phyloP scores from a whole-genome alignment of 2,329 filamentous ascomycete species.

The Exophiala dermatitidis region DNA sequence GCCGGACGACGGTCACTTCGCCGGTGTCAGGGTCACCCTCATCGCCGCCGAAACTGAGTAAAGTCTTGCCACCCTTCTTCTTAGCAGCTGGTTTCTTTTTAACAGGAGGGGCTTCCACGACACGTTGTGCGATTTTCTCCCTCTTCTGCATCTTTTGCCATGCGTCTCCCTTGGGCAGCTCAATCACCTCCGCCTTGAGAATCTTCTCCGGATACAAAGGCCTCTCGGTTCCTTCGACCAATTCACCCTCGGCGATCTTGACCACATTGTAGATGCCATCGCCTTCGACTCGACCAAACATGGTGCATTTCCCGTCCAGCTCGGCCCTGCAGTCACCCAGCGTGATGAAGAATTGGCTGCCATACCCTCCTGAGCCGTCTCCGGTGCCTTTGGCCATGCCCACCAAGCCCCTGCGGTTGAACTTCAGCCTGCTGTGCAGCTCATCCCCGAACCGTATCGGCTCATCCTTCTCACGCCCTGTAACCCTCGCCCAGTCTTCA shows the following conservation, averaged over 20 bases:
- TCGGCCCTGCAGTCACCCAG: conserved; percentile 72
- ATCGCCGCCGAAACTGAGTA: conserved; percentile 43
- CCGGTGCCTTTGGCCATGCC: conserved; percentile 77
- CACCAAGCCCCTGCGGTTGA: conserved; percentile 79
- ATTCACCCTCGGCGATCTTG: conserved; percentile 83
- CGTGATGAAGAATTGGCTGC: conserved; percentile 96
- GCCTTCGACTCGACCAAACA: conserved; percentile 86
- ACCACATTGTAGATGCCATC: conserved; percentile 94
- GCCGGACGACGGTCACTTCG: conserved; percentile 31
- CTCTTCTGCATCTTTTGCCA: conserved; percentile 35
- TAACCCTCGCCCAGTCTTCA: conserved; percentile 47
- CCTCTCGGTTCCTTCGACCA: conserved; percentile 69
- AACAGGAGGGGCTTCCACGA: conserved; percentile 24
- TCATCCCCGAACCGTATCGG: conserved; percentile 74
- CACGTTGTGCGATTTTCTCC: conserved; percentile 30
- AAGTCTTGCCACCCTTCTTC: conserved; percentile 37
- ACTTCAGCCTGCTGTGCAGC: conserved; percentile 84
- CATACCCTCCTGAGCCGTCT: conserved; percentile 59
- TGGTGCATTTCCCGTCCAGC: conserved; percentile 79
- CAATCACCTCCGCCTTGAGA: conserved; percentile 39
- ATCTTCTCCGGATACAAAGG: conserved; percentile 82
- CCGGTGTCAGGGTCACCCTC: conserved; percentile 34
- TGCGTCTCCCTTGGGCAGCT: conserved; percentile 40
- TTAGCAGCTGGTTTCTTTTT: conserved; percentile 34
- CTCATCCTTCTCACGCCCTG: conserved; percentile 48